Conservation (phyloP, 352 stramenopile genomes). For the Pythium insidiosum region DNA sequence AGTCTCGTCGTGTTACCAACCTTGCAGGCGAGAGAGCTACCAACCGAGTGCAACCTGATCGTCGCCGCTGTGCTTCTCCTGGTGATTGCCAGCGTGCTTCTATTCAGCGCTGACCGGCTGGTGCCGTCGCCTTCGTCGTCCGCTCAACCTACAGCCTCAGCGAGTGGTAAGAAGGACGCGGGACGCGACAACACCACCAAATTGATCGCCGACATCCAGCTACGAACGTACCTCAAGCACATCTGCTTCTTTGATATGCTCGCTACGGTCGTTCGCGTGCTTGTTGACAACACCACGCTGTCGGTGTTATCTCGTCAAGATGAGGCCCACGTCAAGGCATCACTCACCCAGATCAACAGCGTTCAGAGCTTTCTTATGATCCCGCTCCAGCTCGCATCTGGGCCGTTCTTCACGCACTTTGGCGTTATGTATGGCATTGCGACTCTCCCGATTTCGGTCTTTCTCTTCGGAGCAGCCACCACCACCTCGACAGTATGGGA, state of each 20-base stretch:
- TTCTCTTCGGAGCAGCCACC: slow-evolving; percentile 62
- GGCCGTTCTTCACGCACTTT: slow-evolving; percentile 78
- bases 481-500: slow-evolving; percentile 51
- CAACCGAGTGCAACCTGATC: slow-evolving; percentile 71
- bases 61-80: slow-evolving; percentile 43
- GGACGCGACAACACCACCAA: neutral
- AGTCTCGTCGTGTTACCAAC: slow-evolving; percentile 63
- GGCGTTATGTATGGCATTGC: slow-evolving; percentile 82
- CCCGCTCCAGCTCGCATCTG: slow-evolving; percentile 68
- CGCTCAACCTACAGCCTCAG: too few species aligned
- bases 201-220: slow-evolving; percentile 42
- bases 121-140: too few species aligned
- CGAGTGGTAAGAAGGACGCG: slow-evolving; percentile 4
- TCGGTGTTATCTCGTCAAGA: slow-evolving; percentile 61
- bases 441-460: slow-evolving; percentile 54
- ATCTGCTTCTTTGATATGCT: slow-evolving; percentile 86
- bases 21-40: slow-evolving; percentile 35
- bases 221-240: slow-evolving; percentile 71
- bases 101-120: slow-evolving; percentile 42
- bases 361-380: slow-evolving; percentile 85
- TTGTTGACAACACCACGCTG: slow-evolving; percentile 78
- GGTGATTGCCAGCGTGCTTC: slow-evolving; percentile 44
- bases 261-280: slow-evolving; percentile 65
- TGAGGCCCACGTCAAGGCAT: slow-evolving; percentile 63
- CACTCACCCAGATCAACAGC: slow-evolving; percentile 71